Conservation (phyloP, 2,329 filamentous ascomycete species). For the Coniochaeta pulveracea region DNA sequence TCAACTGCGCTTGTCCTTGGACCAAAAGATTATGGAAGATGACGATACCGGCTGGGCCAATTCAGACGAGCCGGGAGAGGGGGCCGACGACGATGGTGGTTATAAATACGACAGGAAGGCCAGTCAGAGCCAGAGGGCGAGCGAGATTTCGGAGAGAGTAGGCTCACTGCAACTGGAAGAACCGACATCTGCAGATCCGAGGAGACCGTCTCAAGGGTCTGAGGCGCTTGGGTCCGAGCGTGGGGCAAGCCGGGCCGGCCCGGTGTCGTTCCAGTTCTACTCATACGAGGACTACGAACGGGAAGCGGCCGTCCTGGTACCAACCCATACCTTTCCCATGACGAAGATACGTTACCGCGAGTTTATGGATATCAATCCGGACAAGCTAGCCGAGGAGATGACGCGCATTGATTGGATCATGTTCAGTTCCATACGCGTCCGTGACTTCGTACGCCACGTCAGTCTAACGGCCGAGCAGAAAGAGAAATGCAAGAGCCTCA, state of each 20-base stretch:
- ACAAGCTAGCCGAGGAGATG: constrained; percentile 80
- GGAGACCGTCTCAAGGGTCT: constrained; percentile 34
- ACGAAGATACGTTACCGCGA: constrained; percentile 82
- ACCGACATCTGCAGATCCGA: constrained; percentile 22
- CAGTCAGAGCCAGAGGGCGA: constrained; percentile 9
- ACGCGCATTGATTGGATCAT: constrained; percentile 97
- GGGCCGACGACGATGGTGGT: constrained; percentile 12
- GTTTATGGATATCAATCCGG: constrained; percentile 77
- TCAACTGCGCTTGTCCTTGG: constrained; percentile 72
- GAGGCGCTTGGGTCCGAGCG: constrained; percentile 28
- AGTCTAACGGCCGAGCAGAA: constrained; percentile 61
- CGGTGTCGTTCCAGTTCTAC: constrained; percentile 45
- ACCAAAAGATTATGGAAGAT: constrained; percentile 63
- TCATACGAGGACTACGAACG: constrained; percentile 70
- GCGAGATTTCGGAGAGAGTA: constrained; percentile 32
- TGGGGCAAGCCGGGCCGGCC: constrained; percentile 19
- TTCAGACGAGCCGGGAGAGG: constrained; percentile 48
- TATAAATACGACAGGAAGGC: too few relatives aligned
- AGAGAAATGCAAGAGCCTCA: constrained; percentile 64
- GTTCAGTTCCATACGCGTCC: constrained; percentile 88
- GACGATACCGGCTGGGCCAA: constrained; percentile 92
- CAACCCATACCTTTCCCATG: constrained; percentile 56
- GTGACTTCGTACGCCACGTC: constrained; percentile 87
- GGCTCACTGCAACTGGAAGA: constrained; percentile 37
- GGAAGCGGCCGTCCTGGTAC: constrained; percentile 61